Evolutionary conservation across 192 early-diverging fungal species (phyloP).

Genomic region (Coemansia sp.): DNA sequence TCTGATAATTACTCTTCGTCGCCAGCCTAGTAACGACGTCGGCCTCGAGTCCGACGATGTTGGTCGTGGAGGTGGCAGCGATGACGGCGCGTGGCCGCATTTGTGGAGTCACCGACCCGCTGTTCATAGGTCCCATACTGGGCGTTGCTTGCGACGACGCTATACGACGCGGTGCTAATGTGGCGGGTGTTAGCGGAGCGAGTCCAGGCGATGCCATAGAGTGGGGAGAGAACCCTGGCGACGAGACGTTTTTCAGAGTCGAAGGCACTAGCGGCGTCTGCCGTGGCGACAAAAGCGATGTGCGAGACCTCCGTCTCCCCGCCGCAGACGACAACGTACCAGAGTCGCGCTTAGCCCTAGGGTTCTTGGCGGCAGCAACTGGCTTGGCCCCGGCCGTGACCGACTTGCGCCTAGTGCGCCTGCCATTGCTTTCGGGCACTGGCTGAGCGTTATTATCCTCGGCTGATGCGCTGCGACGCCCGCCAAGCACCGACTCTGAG

Average conservation of each 20-base stretch:
- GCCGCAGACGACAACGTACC: conserved; percentile 1
- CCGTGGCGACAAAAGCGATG: conserved; percentile 33
- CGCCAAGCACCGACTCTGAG: neutral
- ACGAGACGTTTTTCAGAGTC: conserved; percentile 22
- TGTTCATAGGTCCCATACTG: conserved; percentile 2
- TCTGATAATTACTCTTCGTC: conserved; percentile 83
- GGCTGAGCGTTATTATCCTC: neutral
- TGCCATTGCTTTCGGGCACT: neutral
- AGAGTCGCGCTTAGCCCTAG: neutral
- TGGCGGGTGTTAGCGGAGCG: neutral
- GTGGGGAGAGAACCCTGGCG: conserved; percentile 11
- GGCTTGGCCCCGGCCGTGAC: neutral
- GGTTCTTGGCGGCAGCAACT: neutral
- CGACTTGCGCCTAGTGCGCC: conserved; percentile 17
- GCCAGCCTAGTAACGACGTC: conserved; percentile 60
- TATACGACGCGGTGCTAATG: neutral
- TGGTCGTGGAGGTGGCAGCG: conserved; percentile 46
- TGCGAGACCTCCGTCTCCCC: conserved; percentile 24
- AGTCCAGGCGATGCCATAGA: neutral
- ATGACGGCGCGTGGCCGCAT: conserved; percentile 15
- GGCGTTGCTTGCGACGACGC: conserved; percentile 18
- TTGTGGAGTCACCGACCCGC: conserved; percentile 15
- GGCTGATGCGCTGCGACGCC: neutral
- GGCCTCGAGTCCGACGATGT: conserved; percentile 39
- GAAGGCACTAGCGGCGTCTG: conserved; percentile 47